Evolutionary conservation across 2,329 filamentous ascomycete genomes (phyloP).

Genomic region (Sporothrix pseudoabietina): DNA sequence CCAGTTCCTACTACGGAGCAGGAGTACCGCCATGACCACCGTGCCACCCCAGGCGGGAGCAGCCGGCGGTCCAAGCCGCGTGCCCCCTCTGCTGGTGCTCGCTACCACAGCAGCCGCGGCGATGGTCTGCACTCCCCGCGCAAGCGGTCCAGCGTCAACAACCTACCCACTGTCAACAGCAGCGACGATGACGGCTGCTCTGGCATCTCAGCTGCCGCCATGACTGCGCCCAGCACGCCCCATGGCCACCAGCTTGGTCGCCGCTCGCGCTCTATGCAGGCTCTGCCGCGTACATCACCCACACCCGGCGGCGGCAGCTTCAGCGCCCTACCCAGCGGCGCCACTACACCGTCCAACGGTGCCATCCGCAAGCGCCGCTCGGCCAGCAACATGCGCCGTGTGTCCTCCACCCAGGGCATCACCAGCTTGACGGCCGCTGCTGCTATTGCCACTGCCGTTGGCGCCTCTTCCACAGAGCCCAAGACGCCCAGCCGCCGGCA

Average conservation of each 20-base stretch:
- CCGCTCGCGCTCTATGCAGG: constrained; percentile 39
- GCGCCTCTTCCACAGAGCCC: neutral
- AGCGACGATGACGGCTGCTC: neutral
- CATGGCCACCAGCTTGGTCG: constrained; percentile 32
- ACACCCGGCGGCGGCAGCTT: neutral
- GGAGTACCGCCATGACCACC: constrained; percentile 33
- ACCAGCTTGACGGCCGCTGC: neutral
- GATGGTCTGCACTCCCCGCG: constrained; percentile 45
- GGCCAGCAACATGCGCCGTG: constrained; percentile 39
- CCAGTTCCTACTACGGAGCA: constrained; percentile 17
- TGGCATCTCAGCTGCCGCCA: constrained; percentile 15
- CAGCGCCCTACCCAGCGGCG: constrained; percentile 12
- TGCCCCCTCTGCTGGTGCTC: constrained; percentile 57
- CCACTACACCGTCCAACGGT: constrained; percentile 30
- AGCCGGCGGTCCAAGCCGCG: constrained; percentile 51
- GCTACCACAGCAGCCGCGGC: constrained; percentile 47
- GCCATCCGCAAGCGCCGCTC: constrained; percentile 45
- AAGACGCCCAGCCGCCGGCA: constrained; percentile 27
- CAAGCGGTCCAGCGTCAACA: constrained; percentile 42
- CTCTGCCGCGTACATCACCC: constrained; percentile 31
- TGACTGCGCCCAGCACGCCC: constrained; percentile 25
- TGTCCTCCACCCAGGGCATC: constrained; percentile 24
- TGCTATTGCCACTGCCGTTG: constrained; percentile 14
- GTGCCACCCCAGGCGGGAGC: constrained; percentile 24
- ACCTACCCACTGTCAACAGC: constrained; percentile 1